Evolutionary conservation across 2,329 filamentous ascomycete species (phyloP).

Genomic region (Paecilomyces formosus): DNA sequence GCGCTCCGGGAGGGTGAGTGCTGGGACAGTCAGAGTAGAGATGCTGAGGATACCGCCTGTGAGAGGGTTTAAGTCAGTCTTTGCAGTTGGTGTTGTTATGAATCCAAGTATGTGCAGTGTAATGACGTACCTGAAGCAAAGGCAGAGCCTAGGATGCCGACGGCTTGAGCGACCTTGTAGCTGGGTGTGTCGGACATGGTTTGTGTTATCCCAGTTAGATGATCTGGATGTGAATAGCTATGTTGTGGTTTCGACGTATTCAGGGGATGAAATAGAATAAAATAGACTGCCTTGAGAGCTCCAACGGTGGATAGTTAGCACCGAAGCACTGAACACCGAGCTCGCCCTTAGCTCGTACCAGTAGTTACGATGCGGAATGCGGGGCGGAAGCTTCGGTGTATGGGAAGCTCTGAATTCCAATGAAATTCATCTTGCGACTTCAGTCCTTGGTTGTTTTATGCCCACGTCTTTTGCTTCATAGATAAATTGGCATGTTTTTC

Average conservation of each 20-base stretch:
- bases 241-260: neutral
- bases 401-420: no score
- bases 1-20: conserved; percentile 16
- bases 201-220: neutral
- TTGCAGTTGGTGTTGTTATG: neutral
- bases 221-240: neutral
- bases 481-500: no score
- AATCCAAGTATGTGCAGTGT: neutral
- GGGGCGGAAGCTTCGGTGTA: no score
- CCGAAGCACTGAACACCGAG: no score
- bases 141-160: conserved; percentile 5
- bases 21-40: conserved; percentile 17
- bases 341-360: no score
- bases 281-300: no score
- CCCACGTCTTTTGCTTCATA: no score
- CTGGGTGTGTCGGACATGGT: conserved; percentile 5
- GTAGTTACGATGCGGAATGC: no score
- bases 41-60: conserved; percentile 21
- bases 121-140: conserved; percentile 5
- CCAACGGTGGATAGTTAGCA: no score
- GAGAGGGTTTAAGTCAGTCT: neutral
- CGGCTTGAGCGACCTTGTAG: conserved; percentile 5
- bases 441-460: no score
- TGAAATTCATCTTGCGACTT: no score
- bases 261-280: no score